Conservation (phyloP, 169 alveolate species). For the Cryptosporidium viatorum region DNA sequence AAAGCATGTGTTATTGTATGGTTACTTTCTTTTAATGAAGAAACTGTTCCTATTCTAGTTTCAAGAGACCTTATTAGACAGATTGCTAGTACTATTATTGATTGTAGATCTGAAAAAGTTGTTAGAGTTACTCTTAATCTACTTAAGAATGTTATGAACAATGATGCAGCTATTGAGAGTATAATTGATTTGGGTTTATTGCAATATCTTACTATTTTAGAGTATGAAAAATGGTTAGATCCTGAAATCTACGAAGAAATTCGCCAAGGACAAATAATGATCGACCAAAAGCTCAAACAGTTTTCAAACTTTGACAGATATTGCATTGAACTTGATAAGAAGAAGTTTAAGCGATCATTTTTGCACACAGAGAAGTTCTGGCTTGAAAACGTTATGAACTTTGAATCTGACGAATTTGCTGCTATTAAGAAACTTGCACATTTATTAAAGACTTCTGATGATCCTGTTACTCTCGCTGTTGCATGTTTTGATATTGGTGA, state of each 20-base stretch:
- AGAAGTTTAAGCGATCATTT: slow-evolving; percentile 85
- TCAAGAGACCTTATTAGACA: slow-evolving; percentile 38
- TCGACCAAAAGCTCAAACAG: slow-evolving; percentile 82
- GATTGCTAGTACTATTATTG: slow-evolving; percentile 77
- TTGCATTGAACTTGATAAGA: slow-evolving; percentile 83
- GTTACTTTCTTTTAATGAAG: slow-evolving; percentile 61
- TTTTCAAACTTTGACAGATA: slow-evolving; percentile 85
- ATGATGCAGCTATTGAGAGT: slow-evolving; percentile 74
- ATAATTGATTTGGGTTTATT: slow-evolving; percentile 69
- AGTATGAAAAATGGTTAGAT: slow-evolving; percentile 88
- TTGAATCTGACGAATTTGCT: slow-evolving; percentile 85
- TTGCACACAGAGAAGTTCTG: slow-evolving; percentile 88
- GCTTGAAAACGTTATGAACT: slow-evolving; percentile 83
- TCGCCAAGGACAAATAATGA: slow-evolving; percentile 81
- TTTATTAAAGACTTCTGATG: slow-evolving; percentile 83
- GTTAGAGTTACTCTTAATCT: slow-evolving; percentile 74
- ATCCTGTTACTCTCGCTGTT: slow-evolving; percentile 85
- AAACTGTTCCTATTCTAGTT: slow-evolving; percentile 58
- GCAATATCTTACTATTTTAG: slow-evolving; percentile 81
- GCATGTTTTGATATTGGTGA: slow-evolving; percentile 92
- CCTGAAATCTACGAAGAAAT: slow-evolving; percentile 85
- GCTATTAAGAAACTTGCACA: slow-evolving; percentile 84
- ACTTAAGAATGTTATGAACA: slow-evolving; percentile 64
- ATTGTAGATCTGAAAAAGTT: slow-evolving; percentile 82
- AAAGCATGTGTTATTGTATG: slow-evolving; percentile 68